Percentiles rank a stretch among this genome's conserved stretches.
Evolutionary conservation across 495 filamentous ascomycete genomes (phyloP).

Genomic region (Penicillium paxilli): DNA sequence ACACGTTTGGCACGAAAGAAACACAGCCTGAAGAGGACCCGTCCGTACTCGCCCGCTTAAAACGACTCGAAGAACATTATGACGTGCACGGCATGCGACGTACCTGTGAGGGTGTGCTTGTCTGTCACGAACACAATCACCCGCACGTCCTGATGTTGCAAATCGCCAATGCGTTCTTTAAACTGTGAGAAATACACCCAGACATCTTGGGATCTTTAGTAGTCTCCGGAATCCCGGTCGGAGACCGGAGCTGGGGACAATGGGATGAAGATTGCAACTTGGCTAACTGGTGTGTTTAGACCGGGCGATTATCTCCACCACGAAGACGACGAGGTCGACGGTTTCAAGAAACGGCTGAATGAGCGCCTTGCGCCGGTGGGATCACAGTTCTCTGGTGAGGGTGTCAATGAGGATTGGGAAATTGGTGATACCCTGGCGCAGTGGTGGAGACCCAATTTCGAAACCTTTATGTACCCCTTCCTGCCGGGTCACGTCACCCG

Average conservation of each 20-base stretch:
- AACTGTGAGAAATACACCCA: slow-evolving; percentile 62
- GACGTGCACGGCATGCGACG: slow-evolving; percentile 89
- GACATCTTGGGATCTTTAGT: too few species aligned
- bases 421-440: slow-evolving; percentile 92
- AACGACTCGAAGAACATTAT: slow-evolving; percentile 94
- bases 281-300: slow-evolving; percentile 34
- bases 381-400: slow-evolving; percentile 80
- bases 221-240: too few species aligned
- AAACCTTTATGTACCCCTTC: slow-evolving; percentile 99
- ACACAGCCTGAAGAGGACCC: slow-evolving; percentile 97
- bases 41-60: slow-evolving; percentile 86
- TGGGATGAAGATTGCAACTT: neutral
- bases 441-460: slow-evolving; percentile 99
- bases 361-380: slow-evolving; percentile 91
- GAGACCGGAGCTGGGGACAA: neutral
- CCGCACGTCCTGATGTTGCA: slow-evolving; percentile 98
- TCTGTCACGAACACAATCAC: slow-evolving; percentile 98
- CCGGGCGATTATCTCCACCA: slow-evolving; percentile 93
- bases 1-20: slow-evolving; percentile 98
- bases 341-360: slow-evolving; percentile 89
- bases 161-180: slow-evolving; percentile 99
- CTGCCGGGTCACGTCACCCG: slow-evolving; percentile 92
- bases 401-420: slow-evolving; percentile 87
- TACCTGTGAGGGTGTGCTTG: slow-evolving; percentile 92
- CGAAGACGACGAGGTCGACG: slow-evolving; percentile 86